A percentile compares a stretch with the other conserved stretches of the same genome.
phyloP scores from a whole-genome alignment of 805 yeast genomes.

The Metschnikowia aberdeeniae region DNA sequence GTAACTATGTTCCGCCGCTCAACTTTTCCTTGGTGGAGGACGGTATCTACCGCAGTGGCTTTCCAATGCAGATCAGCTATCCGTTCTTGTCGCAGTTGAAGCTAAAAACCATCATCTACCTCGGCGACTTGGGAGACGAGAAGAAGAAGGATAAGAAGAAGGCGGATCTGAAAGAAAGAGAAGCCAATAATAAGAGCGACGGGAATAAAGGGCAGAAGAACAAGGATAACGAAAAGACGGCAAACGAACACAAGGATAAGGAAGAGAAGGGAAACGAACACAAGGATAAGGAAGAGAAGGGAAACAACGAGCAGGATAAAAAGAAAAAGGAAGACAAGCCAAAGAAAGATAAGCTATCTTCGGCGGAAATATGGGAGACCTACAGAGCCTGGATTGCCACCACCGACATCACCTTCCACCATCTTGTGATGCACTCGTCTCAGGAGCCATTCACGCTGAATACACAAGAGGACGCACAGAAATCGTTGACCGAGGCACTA shows the following conservation, averaged over 20 bases:
- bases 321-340: conserved; percentile 11
- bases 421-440: conserved; percentile 65
- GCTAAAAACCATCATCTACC: conserved; percentile 74
- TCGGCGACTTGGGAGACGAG: conserved; percentile 57
- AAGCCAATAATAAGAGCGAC: too few relatives aligned
- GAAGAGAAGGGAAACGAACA: conserved; percentile 6
- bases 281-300: conserved; percentile 3
- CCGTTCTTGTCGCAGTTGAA: conserved; percentile 69
- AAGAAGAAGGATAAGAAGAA: conserved; percentile 11
- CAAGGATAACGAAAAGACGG: conserved; percentile 5
- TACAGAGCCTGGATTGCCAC: conserved; percentile 65
- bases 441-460: conserved; percentile 69
- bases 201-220: conserved; percentile 5
- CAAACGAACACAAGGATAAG: conserved; percentile 9
- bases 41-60: conserved; percentile 85
- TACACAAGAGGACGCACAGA: conserved; percentile 32
- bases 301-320: background rate
- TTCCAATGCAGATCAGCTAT: conserved; percentile 84
- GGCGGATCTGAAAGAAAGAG: too few relatives aligned
- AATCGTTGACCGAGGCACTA: conserved; percentile 53
- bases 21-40: conserved; percentile 88
- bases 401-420: conserved; percentile 51
- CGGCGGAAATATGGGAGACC: conserved; percentile 48
- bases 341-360: conserved; percentile 43
- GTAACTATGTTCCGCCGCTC: conserved; percentile 72